A percentile compares a stretch with the other conserved stretches of the same genome.
These are phyloP conservation scores for Dendrocalamus sinicus DNA, from an alignment of 176 grass and related monocot genomes.

Conservation along the genomic window DNA sequence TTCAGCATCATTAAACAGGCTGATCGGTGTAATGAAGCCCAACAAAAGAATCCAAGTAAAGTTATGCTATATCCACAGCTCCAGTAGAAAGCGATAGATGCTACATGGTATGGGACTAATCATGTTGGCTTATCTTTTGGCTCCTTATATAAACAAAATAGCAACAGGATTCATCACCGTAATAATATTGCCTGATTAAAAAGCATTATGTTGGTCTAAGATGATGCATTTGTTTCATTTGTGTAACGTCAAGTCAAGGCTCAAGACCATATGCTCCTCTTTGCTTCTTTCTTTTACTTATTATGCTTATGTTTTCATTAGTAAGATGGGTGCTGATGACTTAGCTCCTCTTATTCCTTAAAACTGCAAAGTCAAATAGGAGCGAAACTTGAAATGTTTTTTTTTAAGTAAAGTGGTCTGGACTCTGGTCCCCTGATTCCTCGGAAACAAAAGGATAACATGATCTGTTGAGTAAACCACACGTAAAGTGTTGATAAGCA, in stretches of 20 bases:
- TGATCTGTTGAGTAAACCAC: not conserved
- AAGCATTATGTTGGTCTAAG: not conserved
- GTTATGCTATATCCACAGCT: conserved; percentile 15
- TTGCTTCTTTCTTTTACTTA: conserved; percentile 7
- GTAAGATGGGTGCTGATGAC: not conserved
- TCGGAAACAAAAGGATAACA: not conserved
- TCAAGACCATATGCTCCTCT: not conserved
- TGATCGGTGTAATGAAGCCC: not conserved
- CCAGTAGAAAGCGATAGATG: not conserved
- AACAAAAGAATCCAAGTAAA: conserved; percentile 10
- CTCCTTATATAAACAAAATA: conserved; percentile 24
- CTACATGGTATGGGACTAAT: not conserved
- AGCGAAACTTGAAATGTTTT: not conserved
- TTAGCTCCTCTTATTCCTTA: not conserved
- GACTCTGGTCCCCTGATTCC: conserved; percentile 7
- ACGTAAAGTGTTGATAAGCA: not conserved
- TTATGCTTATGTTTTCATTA: conserved; percentile 8
- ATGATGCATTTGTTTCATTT: conserved; percentile 1
- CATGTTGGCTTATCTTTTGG: conserved; percentile 13
- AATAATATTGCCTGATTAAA: conserved; percentile 15
- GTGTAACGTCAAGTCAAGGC: not conserved
- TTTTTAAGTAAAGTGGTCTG: not conserved
- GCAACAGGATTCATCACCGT: not conserved
- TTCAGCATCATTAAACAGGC: conserved; percentile 29
- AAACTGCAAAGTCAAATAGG: not conserved